These are phyloP conservation scores for Blastobotrys buckinghamii DNA, from an alignment of 1,139 yeast species.

Conservation along the genomic window DNA sequence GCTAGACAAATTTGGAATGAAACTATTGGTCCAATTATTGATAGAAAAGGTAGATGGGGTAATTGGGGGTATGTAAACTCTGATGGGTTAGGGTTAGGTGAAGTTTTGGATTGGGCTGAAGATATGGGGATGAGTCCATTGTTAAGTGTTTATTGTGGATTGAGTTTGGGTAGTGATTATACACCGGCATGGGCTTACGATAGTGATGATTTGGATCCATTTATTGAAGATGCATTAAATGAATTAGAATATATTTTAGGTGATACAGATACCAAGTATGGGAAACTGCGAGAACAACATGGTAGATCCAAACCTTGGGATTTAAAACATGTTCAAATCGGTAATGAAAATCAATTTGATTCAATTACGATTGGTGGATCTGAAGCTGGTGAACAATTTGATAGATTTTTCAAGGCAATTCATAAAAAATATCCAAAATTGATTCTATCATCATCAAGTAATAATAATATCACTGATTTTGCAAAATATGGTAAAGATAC, in stretches of 20 bases:
- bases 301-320: conserved; percentile 9
- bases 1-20: conserved; percentile 11
- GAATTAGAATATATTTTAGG: conserved; percentile 10
- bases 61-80: conserved; percentile 10
- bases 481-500: conserved; percentile 4
- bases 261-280: conserved; percentile 7
- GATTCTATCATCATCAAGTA: conserved; percentile 1
- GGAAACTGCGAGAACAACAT: conserved; percentile 7
- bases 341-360: conserved; percentile 9
- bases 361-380: background rate
- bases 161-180: background rate
- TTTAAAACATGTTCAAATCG: conserved; percentile 9
- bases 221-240: conserved; percentile 8
- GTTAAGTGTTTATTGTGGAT: conserved; percentile 8
- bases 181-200: background rate
- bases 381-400: conserved; percentile 2
- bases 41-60: conserved; percentile 9
- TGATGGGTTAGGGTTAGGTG: conserved; percentile 8
- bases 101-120: conserved; percentile 9
- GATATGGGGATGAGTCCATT: conserved; percentile 10
- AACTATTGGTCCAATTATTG: conserved; percentile 10
- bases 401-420: conserved; percentile 6
- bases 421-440: conserved; percentile 8
- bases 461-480: conserved; percentile 4
- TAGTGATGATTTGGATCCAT: conserved; percentile 4